Evolutionary conservation across 1,284 basidiomycete species (phyloP), one percentile per base, ranked within the genome.

Genomic region (Sanghuangporus baumii): DNA sequence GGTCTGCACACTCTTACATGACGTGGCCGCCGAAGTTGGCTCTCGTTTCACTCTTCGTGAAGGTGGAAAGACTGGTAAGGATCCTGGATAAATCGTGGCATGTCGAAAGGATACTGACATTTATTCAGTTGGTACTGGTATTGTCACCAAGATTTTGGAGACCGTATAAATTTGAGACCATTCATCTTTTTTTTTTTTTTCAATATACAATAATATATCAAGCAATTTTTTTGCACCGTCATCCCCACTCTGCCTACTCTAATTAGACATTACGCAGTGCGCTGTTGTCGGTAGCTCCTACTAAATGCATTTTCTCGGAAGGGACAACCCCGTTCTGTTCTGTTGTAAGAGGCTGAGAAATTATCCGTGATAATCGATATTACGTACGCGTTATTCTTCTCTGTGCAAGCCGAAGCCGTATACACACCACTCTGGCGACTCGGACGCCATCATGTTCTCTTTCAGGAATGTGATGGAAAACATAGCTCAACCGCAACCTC

Each of bases 21-120:
- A 98, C 74, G 88, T 98, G 67, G 95, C 95, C 48, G 85, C 94
- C 62, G 96, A 99, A 78, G 82, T 87, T 68, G 96, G 96, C 65
- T 91, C 91, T 69, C 88, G 87, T 62, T 99, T 99, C 81, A 99
- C 97, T 26, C 87, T 99, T 65, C 91, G 97, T 72, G 97, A 99
- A 77, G 96, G 95, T 71, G 94, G 94, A 71, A 94, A 88, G 80
- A 98, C 96, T 43, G 81, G 89, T 91, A 74, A 77, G 88, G 81
- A 6, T 36, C 37, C n/a, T 59, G 6, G 37, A 26, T 59, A 55
- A 26, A 31, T 12, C 43, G 51, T 12, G 5, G n/a, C 55, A 48
- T 43, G 51, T 62, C 9, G 38, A 20, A 55, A 60, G 55, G 62
- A 55, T 54, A 34, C 56, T 52, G n/a, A 1, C 2, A 5, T 26